Evolutionary conservation across 495 filamentous ascomycete genomes (phyloP).

Genomic region (Penicillium nucicola): DNA sequence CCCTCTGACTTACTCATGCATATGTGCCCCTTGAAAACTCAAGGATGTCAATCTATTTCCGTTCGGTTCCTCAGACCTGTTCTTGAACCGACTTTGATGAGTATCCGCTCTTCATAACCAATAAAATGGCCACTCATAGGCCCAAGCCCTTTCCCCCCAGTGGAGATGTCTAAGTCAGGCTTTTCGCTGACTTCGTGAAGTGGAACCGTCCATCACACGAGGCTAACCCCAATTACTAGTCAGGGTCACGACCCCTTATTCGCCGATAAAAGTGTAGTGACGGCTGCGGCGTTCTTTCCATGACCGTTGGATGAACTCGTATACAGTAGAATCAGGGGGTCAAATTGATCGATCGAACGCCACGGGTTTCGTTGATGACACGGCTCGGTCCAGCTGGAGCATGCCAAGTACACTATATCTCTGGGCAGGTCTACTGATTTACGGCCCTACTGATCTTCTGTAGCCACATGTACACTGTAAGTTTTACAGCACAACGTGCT

Average conservation of each 20-base stretch:
- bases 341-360: conserved; percentile 3
- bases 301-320: background rate
- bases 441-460: background rate
- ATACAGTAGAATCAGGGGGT: background rate
- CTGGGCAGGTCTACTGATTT: background rate
- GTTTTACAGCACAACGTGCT: too few relatives aligned
- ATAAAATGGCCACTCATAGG: background rate
- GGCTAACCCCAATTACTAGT: background rate
- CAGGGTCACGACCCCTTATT: background rate
- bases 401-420: background rate
- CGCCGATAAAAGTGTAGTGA: background rate
- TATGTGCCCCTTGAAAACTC: conserved; percentile 2
- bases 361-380: conserved; percentile 1
- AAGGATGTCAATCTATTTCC: background rate
- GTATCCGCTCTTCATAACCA: conserved; percentile 1
- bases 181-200: background rate
- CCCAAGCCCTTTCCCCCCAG: background rate
- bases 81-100: background rate
- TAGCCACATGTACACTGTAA: background rate
- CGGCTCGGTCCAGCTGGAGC: background rate
- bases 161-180: background rate
- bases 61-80: background rate
- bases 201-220: background rate
- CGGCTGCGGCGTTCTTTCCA: conserved; percentile 3
- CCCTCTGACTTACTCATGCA: conserved; percentile 1